Conservation (phyloP, 768 basidiomycete species). For the Phlebiopsis flavidoalba region DNA sequence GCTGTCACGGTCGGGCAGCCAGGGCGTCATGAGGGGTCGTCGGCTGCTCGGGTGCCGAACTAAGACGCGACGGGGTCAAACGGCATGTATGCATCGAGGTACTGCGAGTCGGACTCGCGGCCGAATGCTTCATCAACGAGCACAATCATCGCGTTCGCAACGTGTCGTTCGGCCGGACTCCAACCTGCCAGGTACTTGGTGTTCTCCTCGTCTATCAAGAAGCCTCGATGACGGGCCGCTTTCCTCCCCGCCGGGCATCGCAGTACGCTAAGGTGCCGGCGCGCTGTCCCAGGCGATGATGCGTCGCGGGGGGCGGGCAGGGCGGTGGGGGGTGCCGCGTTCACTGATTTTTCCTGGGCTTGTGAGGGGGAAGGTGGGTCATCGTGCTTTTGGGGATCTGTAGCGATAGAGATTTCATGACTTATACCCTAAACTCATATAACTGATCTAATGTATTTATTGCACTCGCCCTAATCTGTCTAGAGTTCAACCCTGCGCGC, state of each 20-base stretch:
- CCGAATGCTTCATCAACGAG: slow-evolving; percentile 17
- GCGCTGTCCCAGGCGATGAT: slow-evolving; percentile 11
- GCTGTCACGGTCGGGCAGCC: slow-evolving; percentile 14
- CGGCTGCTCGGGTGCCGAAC: slow-evolving; percentile 12
- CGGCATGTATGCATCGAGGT: slow-evolving; percentile 17
- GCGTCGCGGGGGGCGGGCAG: neutral
- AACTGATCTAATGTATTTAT: neutral
- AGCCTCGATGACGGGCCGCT: slow-evolving; percentile 12
- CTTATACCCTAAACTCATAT: slow-evolving; percentile 4
- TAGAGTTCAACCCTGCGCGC: neutral
- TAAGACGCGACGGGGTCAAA: slow-evolving; percentile 14
- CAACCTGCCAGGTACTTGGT: slow-evolving; percentile 17
- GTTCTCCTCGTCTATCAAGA: slow-evolving; percentile 12
- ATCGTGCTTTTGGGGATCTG: neutral
- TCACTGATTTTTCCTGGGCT: neutral
- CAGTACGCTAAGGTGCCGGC: slow-evolving; percentile 5
- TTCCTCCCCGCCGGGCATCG: slow-evolving; percentile 7
- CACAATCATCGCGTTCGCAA: slow-evolving; percentile 10
- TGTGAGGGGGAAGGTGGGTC: neutral
- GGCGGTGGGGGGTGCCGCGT: neutral
- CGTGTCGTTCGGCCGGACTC: slow-evolving; percentile 12
- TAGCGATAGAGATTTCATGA: neutral
- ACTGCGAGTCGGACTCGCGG: slow-evolving; percentile 14
- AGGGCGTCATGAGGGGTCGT: slow-evolving; percentile 13
- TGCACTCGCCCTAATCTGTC: neutral